Percentiles rank a stretch among this genome's conserved stretches.
phyloP scores from a whole-genome alignment of 2,329 filamentous ascomycete species.

The Pestalotiopsis sp. region DNA sequence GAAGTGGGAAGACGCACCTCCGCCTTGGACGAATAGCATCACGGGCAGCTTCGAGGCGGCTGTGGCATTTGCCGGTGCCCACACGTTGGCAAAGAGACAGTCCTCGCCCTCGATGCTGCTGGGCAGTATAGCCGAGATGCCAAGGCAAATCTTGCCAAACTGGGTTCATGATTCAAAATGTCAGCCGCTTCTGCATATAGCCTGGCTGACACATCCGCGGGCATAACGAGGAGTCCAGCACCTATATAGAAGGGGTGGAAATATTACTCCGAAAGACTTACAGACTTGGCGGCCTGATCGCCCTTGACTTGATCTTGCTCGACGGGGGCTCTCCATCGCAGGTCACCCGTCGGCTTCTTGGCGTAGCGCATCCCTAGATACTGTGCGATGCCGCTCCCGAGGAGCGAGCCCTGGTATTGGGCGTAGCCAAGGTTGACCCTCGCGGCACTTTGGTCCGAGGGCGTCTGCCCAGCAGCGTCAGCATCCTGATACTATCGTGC shows the following conservation, averaged over 20 bases:
- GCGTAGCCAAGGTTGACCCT: constrained; percentile 44
- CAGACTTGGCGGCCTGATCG: constrained; percentile 36
- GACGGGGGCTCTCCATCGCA: constrained; percentile 51
- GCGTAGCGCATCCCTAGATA: constrained; percentile 54
- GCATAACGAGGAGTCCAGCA: too few species aligned
- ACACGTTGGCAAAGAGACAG: constrained; percentile 47
- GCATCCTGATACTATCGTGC: not conserved
- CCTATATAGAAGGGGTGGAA: too few species aligned
- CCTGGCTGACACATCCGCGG: not conserved
- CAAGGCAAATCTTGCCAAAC: constrained; percentile 48
- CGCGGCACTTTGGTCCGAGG: constrained; percentile 15
- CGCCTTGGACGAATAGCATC: constrained; percentile 51
- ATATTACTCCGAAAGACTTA: constrained; percentile 20
- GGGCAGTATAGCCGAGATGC: constrained; percentile 33
- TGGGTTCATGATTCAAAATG: constrained; percentile 21
- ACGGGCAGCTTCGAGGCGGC: constrained; percentile 46
- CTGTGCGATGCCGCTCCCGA: constrained; percentile 40
- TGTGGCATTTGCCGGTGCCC: constrained; percentile 40
- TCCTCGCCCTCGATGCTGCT: constrained; percentile 34
- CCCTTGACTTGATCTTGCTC: constrained; percentile 35
- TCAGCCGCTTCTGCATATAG: not conserved
- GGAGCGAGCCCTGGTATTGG: constrained; percentile 39
- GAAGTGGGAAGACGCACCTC: not conserved
- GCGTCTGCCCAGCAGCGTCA: not conserved
- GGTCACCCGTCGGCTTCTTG: constrained; percentile 46